These are phyloP conservation scores for Alternaria panax DNA, from an alignment of 2,329 filamentous ascomycete genomes.

Conservation along the genomic window DNA sequence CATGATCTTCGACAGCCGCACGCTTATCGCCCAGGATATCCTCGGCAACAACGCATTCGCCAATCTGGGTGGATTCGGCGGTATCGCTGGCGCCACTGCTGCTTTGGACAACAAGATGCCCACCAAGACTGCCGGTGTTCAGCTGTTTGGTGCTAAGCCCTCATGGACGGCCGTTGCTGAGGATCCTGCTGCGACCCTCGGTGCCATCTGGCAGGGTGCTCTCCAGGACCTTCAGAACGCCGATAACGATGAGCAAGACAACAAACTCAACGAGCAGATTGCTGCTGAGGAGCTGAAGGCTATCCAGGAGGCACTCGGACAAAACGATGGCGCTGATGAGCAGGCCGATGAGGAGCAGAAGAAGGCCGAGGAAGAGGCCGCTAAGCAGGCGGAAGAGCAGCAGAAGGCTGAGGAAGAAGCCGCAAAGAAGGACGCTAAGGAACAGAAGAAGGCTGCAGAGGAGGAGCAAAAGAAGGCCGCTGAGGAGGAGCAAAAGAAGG, in stretches of 20 bases:
- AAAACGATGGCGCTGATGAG: background rate
- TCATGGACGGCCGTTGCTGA: conserved; percentile 36
- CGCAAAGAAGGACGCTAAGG: background rate
- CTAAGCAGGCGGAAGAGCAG: conserved; percentile 4
- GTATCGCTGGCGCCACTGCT: conserved; percentile 24
- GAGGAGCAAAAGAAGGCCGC: conserved; percentile 6
- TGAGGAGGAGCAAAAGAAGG: background rate
- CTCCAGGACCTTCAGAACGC: conserved; percentile 36
- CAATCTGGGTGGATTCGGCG: conserved; percentile 18
- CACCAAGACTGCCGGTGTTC: conserved; percentile 34
- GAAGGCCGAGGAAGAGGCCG: conserved; percentile 9
- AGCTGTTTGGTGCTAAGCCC: conserved; percentile 38
- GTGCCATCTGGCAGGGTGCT: conserved; percentile 36
- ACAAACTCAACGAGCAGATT: conserved; percentile 30
- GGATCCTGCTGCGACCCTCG: conserved; percentile 41
- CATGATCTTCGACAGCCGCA: conserved; percentile 39
- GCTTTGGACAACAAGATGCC: conserved; percentile 18
- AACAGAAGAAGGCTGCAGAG: conserved; percentile 1
- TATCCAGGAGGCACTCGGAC: conserved; percentile 12
- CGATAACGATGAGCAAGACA: conserved; percentile 33
- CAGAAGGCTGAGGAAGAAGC: background rate
- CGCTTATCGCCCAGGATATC: conserved; percentile 38
- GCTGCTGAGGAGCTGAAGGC: conserved; percentile 31
- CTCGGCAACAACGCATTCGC: conserved; percentile 28
- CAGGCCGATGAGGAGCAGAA: conserved; percentile 11